Evolutionary conservation across 768 basidiomycete species (phyloP), one percentile per base, ranked within the genome.

Genomic region (Tulasnella sp.): DNA sequence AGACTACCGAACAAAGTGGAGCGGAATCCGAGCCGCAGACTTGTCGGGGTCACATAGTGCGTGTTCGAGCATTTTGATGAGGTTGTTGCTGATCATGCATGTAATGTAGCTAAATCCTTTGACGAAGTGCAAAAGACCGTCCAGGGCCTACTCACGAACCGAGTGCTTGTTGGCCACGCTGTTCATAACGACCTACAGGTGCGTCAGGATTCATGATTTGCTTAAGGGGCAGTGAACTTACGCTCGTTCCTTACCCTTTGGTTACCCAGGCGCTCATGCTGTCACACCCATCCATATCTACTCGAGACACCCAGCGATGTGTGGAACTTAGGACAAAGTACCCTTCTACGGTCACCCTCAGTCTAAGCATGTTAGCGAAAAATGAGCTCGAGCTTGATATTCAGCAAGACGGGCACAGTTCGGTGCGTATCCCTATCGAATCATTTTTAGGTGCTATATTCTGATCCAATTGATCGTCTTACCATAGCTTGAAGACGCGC

Each of bases 1-100:
- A 10, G 95, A 99, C 71, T 97, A 93, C 73, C 74, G 93, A 58
- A 99, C 96, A 0, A 79, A 84, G 72, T 92, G 80, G 69, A 92
- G 88, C 67, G 95, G 95, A 0, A 80, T 99, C 8, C 74, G 91
- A 27, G 78, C 78, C 38, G 68, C 73, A 13, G 91, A 98, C 68
- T 79, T 98, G 76, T 69, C 79, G 0, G 51, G 61, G 2, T 34
- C 32, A 19, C 74, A 80, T 52, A 85, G 86, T 83, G 67, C 47
- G 73, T 69, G 15, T n/a, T n/a, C n/a, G n/a, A n/a, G n/a, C n/a
- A n/a, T n/a, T n/a, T n/a, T n/a, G n/a, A n/a, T n/a, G n/a, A n/a
- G n/a, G n/a, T n/a, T n/a, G n/a, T n/a, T n/a, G n/a, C n/a, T n/a
- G n/a, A n/a, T n/a, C n/a, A n/a, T n/a, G n/a, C n/a, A n/a, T n/a